Conservation (phyloP, 164 flowering plant species). For the Stephania yunnanensis region DNA sequence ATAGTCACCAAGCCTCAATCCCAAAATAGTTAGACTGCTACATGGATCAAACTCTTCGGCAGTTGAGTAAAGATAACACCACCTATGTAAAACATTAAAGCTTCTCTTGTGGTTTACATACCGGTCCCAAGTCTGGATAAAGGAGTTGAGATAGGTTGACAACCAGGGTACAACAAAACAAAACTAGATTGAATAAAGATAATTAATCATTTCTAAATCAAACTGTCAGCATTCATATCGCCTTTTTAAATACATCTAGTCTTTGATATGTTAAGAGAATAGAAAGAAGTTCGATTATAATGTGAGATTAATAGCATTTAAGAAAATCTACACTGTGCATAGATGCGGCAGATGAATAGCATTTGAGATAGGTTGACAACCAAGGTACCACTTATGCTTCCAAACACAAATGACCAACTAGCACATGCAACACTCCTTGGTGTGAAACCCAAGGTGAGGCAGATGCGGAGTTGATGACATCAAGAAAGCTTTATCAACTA, state of each 20-base stretch:
- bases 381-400: neutral
- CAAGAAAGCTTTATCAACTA: neutral
- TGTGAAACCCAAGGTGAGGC: too few relatives aligned
- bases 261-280: neutral
- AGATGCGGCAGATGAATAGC: too few relatives aligned
- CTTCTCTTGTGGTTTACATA: too few relatives aligned
- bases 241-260: neutral
- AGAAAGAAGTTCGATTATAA: neutral
- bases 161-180: too few relatives aligned
- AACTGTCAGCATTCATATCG: neutral
- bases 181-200: neutral
- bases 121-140: too few relatives aligned
- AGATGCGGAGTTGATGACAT: neutral
- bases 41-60: too few relatives aligned
- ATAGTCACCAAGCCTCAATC: too few relatives aligned
- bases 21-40: too few relatives aligned
- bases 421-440: neutral
- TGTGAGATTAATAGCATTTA: neutral
- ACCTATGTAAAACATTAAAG: too few relatives aligned
- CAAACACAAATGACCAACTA: neutral
- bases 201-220: neutral
- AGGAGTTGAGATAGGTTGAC: too few relatives aligned
- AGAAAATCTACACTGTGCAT: neutral
- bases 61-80: too few relatives aligned
- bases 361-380: too few relatives aligned